phyloP scores from a whole-genome alignment of 2,329 filamentous ascomycete genomes.

The Alternaria sp. region DNA sequence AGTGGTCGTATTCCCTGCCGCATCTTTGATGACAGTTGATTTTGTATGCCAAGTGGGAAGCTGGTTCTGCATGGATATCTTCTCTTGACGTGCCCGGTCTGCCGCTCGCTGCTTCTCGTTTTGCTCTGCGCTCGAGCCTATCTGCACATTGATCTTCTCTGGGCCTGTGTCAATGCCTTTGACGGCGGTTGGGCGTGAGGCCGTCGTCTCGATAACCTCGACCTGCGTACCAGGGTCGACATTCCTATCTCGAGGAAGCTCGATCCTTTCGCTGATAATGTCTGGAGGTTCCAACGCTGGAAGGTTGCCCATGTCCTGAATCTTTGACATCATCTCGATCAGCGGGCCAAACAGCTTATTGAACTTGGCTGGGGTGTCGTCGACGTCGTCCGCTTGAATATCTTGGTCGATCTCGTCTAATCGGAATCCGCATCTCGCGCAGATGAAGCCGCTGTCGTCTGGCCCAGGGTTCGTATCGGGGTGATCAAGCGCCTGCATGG shows the following conservation, averaged over 20 bases:
- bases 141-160: constrained; percentile 72
- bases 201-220: constrained; percentile 61
- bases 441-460: constrained; percentile 69
- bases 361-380: constrained; percentile 57
- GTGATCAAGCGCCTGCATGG: constrained; percentile 85
- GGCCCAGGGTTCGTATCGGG: constrained; percentile 63
- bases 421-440: constrained; percentile 74
- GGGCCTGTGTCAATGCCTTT: constrained; percentile 71
- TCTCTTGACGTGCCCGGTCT: constrained; percentile 69
- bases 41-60: constrained; percentile 75
- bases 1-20: constrained; percentile 54
- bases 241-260: constrained; percentile 70
- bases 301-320: constrained; percentile 79
- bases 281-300: constrained; percentile 76
- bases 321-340: constrained; percentile 62
- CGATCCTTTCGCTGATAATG: constrained; percentile 67
- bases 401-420: constrained; percentile 53
- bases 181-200: constrained; percentile 69
- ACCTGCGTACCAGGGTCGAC: constrained; percentile 68
- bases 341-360: constrained; percentile 83
- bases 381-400: constrained; percentile 37
- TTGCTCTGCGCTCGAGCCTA: constrained; percentile 70
- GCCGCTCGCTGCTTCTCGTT: constrained; percentile 71
- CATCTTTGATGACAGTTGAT: constrained; percentile 64
- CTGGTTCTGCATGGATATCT: constrained; percentile 71